Base-by-base conservation (phyloP, 2,329 filamentous ascomycete genomes). In the Colletotrichum costaricense region DNA sequence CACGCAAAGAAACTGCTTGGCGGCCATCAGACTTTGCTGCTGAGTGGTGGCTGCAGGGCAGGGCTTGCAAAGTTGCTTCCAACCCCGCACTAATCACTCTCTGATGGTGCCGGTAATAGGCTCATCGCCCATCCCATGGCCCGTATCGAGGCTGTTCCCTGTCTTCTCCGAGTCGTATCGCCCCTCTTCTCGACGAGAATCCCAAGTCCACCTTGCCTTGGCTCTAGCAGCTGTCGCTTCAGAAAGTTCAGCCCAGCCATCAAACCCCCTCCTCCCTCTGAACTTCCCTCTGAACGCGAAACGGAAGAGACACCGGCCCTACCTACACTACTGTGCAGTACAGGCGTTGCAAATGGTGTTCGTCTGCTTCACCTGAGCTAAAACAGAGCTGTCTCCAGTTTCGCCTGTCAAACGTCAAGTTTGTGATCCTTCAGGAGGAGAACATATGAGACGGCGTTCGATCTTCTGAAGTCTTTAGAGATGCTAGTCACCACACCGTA, bases 91-190 rank as follows among this genome's bases (percentile, higher is more conserved):
- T 46, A 42, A 30, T 22, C 28, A 22, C 28, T 54, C 12, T 42
- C 52, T 42, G 38, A 7, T 19, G 38, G 38, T 7, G 14, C 33
- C 33, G 33, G 33, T 35, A 35, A 35, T 35, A 35, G 33, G 33
- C 33, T 12, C 33, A 35, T 35, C 33, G 33, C 33, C 33, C 33
- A 42, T 16, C 38, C 38, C 38, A 42, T 26, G 60, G 38, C 58
- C 58, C 58, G 52, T 69, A 46, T 59, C 42, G 42, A 59, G 59
- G 26, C 19, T 69, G 66, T 69, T 55, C 66, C 70, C 54, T 72
- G 69, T 69, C 58, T 30, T 7, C 64, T 28, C 38, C 19, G 59
- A 63, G 54, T 72, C 66, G 69, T 72, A 72, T 69, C 42, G 54
- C 59, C 59, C 69, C 59, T 63, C 69, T 55, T 55, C 14, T 30